Base-by-base conservation (phyloP, 768 basidiomycete species). In the Russula abietina region DNA sequence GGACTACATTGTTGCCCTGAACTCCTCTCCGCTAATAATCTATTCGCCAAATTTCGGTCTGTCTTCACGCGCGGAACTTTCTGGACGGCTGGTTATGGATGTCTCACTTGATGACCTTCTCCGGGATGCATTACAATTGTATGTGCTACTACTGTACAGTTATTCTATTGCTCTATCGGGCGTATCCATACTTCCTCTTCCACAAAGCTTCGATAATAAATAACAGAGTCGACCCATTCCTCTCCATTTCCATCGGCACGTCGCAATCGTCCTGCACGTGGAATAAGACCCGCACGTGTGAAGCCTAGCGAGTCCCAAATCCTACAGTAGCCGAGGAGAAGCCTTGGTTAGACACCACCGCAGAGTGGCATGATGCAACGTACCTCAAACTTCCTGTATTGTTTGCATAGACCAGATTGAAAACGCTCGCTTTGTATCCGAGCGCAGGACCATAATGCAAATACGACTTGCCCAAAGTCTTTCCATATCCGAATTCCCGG, bases 341-440 rank as follows among this genome's bases (percentile, higher is more conserved):
- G 39, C 24, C 48, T 46, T 32, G 46, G 51, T 53, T 30, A 12
- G 33, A 41, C 52, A 38, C 26, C 14, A 19, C 52, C n/a, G 33
- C 33, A 4, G 33, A 52, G n/a, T 7, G 19, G 5, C 30, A 73
- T n/a, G n/a, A n/a, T n/a, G 24, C 3, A 72, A 17, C 79, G 69
- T 64, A 86, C 88, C 78, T 82, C 63, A 87, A 72, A 49, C 87
- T 88, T 19, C 92, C 91, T 49, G 75, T 69, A 75, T 96, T 97
- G 71, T 87, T 91, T 28, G 85, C 83, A 73, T 89, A 96, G 41
- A 97, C 93, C 48, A 97, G 80, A 72, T 97, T 96, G 79, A 97
- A 96, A 28, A 96, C 84, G 70, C 87, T 89, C 4, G 82, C 87
- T 67, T 82, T 77, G 74, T 89, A 89, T 38, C 90, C 92, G 26